phyloP scores from a whole-genome alignment of 2,329 filamentous ascomycete genomes.

The Pyrenochaeta sp. region DNA sequence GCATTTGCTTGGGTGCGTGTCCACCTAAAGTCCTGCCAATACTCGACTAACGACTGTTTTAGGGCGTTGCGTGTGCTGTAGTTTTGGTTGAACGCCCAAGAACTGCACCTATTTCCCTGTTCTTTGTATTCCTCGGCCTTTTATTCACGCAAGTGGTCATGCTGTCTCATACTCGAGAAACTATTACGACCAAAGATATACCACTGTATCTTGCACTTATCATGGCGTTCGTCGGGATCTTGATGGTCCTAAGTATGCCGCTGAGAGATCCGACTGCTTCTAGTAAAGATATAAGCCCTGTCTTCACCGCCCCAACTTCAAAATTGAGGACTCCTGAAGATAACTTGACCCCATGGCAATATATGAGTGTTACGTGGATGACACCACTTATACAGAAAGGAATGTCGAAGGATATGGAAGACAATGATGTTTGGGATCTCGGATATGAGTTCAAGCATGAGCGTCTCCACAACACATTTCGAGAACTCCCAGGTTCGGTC shows the following conservation, averaged over 20 bases:
- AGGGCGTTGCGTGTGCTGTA: slow-evolving; percentile 48
- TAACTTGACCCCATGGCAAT: slow-evolving; percentile 79
- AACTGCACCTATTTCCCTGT: slow-evolving; percentile 49
- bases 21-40: not conserved
- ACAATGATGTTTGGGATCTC: slow-evolving; percentile 82
- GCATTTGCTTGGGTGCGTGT: slow-evolving; percentile 44
- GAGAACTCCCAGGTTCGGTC: slow-evolving; percentile 75
- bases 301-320: slow-evolving; percentile 63
- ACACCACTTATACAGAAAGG: slow-evolving; percentile 73
- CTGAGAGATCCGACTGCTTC: slow-evolving; percentile 67
- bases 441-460: slow-evolving; percentile 83
- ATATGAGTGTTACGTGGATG: slow-evolving; percentile 87
- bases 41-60: slow-evolving; percentile 18
- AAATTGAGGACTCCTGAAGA: slow-evolving; percentile 80
- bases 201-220: slow-evolving; percentile 44
- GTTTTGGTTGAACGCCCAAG: slow-evolving; percentile 51
- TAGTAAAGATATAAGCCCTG: slow-evolving; percentile 64
- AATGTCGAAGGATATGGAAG: slow-evolving; percentile 70
- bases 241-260: slow-evolving; percentile 71
- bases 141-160: slow-evolving; percentile 46
- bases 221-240: slow-evolving; percentile 57
- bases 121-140: slow-evolving; percentile 47
- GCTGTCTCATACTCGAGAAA: slow-evolving; percentile 27
- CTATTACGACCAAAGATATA: slow-evolving; percentile 41
- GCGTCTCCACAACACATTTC: slow-evolving; percentile 76